Percentiles rank a stretch among this genome's conserved stretches.
Evolutionary conservation across 371 early-diverging fungal species (phyloP).

Genomic region (Syncephalastrum contaminatum): DNA sequence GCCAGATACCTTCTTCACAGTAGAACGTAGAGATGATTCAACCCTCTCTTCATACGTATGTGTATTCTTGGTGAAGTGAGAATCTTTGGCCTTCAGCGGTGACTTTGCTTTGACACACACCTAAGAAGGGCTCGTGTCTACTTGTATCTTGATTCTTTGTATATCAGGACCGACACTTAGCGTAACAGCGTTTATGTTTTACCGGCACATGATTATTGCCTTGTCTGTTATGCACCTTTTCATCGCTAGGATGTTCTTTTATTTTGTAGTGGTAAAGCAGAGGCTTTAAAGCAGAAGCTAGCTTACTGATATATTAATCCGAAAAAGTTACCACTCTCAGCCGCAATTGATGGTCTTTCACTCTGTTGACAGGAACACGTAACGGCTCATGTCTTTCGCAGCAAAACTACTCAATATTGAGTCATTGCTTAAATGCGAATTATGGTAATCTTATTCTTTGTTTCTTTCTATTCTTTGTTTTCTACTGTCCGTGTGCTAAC

Average conservation of each 20-base stretch:
- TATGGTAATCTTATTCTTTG: conserved; percentile 12
- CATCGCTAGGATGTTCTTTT: not conserved
- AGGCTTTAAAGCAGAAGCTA: not conserved
- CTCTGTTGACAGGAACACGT: not conserved
- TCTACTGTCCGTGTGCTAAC: not conserved
- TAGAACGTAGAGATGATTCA: too few species aligned
- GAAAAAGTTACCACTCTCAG: not conserved
- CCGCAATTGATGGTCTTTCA: not conserved
- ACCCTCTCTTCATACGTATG: too few species aligned
- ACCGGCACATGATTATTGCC: too few species aligned
- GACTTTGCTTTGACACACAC: too few species aligned
- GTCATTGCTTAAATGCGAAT: conserved; percentile 12
- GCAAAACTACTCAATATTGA: conserved; percentile 15
- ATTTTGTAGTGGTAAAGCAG: not conserved
- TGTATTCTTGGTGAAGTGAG: too few species aligned
- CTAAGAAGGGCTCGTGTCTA: too few species aligned
- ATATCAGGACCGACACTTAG: too few species aligned
- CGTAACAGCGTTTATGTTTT: too few species aligned
- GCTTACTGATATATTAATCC: not conserved
- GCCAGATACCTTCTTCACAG: too few species aligned
- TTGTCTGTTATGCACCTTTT: not conserved
- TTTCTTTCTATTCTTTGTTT: not conserved
- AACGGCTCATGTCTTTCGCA: conserved; percentile 7
- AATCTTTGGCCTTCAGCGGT: too few species aligned
- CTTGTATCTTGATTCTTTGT: too few species aligned